Evolutionary conservation across 176 grass and related monocot genomes (phyloP), one percentile per base, ranked within the genome.

Genomic region (Poa pratensis): DNA sequence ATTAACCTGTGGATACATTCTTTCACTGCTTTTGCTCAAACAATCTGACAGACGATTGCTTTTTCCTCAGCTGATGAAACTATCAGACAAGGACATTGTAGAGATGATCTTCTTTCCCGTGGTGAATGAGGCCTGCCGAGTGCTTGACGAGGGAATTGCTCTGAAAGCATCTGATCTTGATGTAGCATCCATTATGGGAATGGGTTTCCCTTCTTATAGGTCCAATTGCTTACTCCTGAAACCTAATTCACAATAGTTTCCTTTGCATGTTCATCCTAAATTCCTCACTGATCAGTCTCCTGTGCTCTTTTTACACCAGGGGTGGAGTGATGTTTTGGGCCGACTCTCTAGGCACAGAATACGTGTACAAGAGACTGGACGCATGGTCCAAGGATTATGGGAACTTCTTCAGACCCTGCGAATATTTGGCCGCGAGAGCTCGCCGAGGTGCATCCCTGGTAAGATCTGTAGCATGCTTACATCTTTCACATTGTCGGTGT

Each of bases 201-300:
- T 88, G 90, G 91, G 95, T 12, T 97, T 97, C 80, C 95, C 92
- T 77, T 87, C 95, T 85, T 95, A 93, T 64, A 95, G 92, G 95
- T 97, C 51, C 51, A 37, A 20, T 69, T 55, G 26, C 76, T 17
- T 53, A 57, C 7, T 35, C 39, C 34, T 83, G 19, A 62, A 23
- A 17, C 45, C 32, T 39, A 7, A 18, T 18, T 54, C 39, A 19
- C 52, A 28, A 30, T n/a, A n/a, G 17, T 39, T 59, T 69, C 14
- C 63, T 67, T 18, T 45, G 3, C 24, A 6, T 22, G 11, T 20
- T 73, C 18, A 76, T 84, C 12, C 34, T 24, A 83, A 49, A 35
- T 35, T 35, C 34, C 34, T 35, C 34, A 37, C 39, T 42, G 16
- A 12, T 66, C 70, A 49, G 43, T 82, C 19, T 37, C 40, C 17